Evolutionary conservation across 768 basidiomycete genomes (phyloP).

Genomic region (Amyloporia xantha): DNA sequence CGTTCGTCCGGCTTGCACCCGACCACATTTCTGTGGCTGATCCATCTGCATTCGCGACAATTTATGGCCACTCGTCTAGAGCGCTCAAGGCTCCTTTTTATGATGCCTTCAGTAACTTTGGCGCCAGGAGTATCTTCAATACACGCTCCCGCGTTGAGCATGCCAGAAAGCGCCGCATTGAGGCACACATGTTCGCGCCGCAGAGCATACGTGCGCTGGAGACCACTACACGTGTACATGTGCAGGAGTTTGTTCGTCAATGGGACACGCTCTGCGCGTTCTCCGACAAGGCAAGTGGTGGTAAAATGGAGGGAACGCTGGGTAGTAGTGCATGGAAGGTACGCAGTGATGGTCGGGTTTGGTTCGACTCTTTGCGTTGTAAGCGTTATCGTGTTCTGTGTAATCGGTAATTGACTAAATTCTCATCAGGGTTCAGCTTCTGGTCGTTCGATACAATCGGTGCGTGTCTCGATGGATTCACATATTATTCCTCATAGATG

Average conservation of each 20-base stretch:
- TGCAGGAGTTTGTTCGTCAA: conserved; percentile 51
- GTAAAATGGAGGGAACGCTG: neutral
- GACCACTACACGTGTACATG: conserved; percentile 57
- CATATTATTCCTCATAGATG: too few species aligned
- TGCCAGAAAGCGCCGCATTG: conserved; percentile 79
- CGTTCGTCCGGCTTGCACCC: conserved; percentile 32
- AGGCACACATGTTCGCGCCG: conserved; percentile 68
- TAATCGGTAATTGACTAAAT: neutral
- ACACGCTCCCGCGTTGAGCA: conserved; percentile 72
- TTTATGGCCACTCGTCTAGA: conserved; percentile 38
- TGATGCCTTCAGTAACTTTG: conserved; percentile 19
- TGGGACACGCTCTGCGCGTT: conserved; percentile 61
- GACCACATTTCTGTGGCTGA: conserved; percentile 37
- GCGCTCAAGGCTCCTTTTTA: conserved; percentile 36
- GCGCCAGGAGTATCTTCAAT: conserved; percentile 51
- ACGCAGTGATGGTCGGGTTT: conserved; percentile 42
- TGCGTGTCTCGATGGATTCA: too few species aligned
- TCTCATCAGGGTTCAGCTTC: conserved; percentile 4
- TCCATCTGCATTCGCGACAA: conserved; percentile 31
- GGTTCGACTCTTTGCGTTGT: conserved; percentile 67
- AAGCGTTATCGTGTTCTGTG: conserved; percentile 21
- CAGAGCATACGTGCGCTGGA: conserved; percentile 78
- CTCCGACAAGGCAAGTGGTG: conserved; percentile 38
- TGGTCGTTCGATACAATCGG: conserved; percentile 6
- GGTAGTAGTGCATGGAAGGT: neutral